Percentiles rank a stretch among this genome's conserved stretches.
phyloP scores from a whole-genome alignment of 805 yeast species.

The Pichia cephalocereana region DNA sequence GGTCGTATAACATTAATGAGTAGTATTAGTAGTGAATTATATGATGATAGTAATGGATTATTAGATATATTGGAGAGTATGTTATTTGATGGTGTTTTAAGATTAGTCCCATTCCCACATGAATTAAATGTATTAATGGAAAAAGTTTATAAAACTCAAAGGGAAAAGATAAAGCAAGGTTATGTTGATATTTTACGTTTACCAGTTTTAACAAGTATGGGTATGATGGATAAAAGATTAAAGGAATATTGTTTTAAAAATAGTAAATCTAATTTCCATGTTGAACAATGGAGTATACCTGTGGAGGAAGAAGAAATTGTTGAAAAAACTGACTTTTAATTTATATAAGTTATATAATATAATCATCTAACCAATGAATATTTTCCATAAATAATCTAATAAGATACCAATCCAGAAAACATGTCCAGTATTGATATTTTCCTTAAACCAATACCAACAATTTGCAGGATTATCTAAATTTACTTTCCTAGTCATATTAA shows the following conservation, averaged over 20 bases:
- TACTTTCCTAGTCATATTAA: conserved; percentile 60
- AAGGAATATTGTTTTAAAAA: conserved; percentile 83
- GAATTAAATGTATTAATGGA: conserved; percentile 59
- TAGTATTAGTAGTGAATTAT: conserved; percentile 58
- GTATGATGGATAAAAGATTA: conserved; percentile 64
- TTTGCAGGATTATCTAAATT: conserved; percentile 68
- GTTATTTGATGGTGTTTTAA: conserved; percentile 58
- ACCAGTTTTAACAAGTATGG: conserved; percentile 65
- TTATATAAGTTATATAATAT: not conserved
- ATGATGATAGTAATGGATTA: conserved; percentile 39
- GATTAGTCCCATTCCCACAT: conserved; percentile 75
- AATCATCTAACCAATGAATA: conserved; percentile 14
- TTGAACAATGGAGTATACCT: conserved; percentile 96
- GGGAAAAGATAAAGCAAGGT: conserved; percentile 77
- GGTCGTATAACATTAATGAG: conserved; percentile 35
- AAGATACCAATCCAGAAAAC: conserved; percentile 57
- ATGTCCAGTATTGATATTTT: conserved; percentile 71
- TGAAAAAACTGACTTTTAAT: conserved; percentile 3
- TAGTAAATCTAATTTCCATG: conserved; percentile 74
- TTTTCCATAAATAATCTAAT: conserved; percentile 49
- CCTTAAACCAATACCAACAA: conserved; percentile 76
- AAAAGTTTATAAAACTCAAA: conserved; percentile 59
- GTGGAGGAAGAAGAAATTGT: conserved; percentile 59
- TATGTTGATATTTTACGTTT: conserved; percentile 66
- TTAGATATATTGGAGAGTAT: conserved; percentile 40